Evolutionary conservation across 148 eudicot genomes (phyloP).

Genomic region (Diospyros kaki): DNA sequence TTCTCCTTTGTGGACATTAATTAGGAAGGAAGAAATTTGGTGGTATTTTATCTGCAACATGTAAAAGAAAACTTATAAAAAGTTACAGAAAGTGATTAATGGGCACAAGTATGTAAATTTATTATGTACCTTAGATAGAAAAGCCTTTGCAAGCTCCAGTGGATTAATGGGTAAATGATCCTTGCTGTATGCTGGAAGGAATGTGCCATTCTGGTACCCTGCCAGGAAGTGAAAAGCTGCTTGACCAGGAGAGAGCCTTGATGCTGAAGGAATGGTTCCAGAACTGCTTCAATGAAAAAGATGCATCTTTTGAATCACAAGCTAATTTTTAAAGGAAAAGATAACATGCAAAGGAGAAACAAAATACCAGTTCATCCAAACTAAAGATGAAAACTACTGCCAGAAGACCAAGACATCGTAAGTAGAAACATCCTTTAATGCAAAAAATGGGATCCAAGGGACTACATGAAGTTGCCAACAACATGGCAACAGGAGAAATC

Average conservation of each 20-base stretch:
- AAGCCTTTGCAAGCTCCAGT: slow-evolving; percentile 22
- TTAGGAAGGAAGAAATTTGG: slow-evolving; percentile 21
- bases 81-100: neutral
- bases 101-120: neutral
- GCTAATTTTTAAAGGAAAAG: neutral
- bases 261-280: slow-evolving; percentile 18
- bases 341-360: neutral
- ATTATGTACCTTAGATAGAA: slow-evolving; percentile 18
- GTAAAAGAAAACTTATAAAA: neutral
- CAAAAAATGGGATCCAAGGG: too few species aligned
- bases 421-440: too few species aligned
- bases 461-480: too few species aligned
- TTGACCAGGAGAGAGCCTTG: slow-evolving; percentile 31
- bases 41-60: slow-evolving; percentile 22
- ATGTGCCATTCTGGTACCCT: slow-evolving; percentile 25
- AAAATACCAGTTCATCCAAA: neutral
- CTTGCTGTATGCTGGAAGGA: slow-evolving; percentile 20
- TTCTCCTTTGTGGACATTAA: slow-evolving; percentile 18
- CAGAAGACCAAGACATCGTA: too few species aligned
- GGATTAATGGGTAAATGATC: slow-evolving; percentile 18
- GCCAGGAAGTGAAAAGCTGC: slow-evolving; percentile 32
- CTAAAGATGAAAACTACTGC: neutral
- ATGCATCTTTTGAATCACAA: neutral
- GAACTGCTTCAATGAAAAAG: slow-evolving; percentile 16
- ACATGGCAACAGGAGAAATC: neutral